phyloP scores from a whole-genome alignment of 2,329 filamentous ascomycete genomes.

The Macrophomina pseudophaseolina region DNA sequence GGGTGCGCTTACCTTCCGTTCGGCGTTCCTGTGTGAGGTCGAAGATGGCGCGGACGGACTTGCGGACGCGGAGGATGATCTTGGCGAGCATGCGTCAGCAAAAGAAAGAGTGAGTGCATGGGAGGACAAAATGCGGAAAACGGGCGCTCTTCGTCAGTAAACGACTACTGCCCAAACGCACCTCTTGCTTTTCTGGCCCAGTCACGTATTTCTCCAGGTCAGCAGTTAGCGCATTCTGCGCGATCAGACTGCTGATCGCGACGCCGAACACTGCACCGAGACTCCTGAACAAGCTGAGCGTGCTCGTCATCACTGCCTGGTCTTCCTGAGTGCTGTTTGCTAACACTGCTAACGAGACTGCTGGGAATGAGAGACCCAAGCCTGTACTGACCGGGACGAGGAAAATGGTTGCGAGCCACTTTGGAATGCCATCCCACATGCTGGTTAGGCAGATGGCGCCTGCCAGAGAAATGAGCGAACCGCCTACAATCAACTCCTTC shows the following conservation, averaged over 20 bases:
- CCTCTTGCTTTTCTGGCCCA: conserved; percentile 61
- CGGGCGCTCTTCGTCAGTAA: too few species aligned
- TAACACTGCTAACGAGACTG: conserved; percentile 48
- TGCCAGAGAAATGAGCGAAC: conserved; percentile 44
- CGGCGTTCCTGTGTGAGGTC: conserved; percentile 52
- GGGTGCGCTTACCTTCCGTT: conserved; percentile 48
- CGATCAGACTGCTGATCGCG: conserved; percentile 70
- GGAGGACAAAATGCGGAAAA: neutral
- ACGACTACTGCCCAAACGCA: conserved; percentile 33
- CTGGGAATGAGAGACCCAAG: conserved; percentile 50
- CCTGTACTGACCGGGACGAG: conserved; percentile 47
- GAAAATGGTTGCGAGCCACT: conserved; percentile 48
- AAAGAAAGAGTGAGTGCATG: neutral
- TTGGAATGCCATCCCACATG: conserved; percentile 47
- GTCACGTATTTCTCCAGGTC: conserved; percentile 65
- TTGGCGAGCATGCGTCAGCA: conserved; percentile 27
- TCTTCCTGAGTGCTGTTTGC: conserved; percentile 50
- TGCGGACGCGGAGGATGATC: conserved; percentile 55
- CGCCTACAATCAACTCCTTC: conserved; percentile 48
- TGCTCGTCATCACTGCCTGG: conserved; percentile 63
- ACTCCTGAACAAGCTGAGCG: conserved; percentile 72
- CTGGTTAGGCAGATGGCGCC: conserved; percentile 42
- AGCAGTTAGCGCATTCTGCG: conserved; percentile 71
- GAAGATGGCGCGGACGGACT: conserved; percentile 56
- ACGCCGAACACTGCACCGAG: conserved; percentile 77